Percentiles rank a stretch among this genome's conserved stretches.
Conservation (phyloP, 2,329 filamentous ascomycete species). For the Verticillium tricorpus region DNA sequence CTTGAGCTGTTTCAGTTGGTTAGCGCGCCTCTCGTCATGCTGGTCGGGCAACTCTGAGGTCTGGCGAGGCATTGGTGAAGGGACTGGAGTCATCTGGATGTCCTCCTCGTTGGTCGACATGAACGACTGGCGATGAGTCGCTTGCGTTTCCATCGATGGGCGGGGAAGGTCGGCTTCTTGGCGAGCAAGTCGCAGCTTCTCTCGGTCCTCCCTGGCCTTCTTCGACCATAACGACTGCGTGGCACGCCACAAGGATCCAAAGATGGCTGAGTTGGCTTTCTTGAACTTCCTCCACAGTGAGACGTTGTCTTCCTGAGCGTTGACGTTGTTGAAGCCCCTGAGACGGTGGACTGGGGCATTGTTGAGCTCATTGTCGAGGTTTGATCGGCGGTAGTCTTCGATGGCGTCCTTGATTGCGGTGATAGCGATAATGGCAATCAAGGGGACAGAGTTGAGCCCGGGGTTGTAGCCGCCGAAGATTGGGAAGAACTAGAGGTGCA, state of each 20-base stretch:
- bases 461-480: constrained; percentile 94
- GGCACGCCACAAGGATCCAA: constrained; percentile 47
- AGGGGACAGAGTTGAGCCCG: constrained; percentile 80
- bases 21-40: constrained; percentile 25
- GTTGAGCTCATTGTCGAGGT: constrained; percentile 90
- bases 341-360: constrained; percentile 92
- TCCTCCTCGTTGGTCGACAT: constrained; percentile 57
- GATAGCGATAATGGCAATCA: constrained; percentile 86
- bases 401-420: constrained; percentile 93
- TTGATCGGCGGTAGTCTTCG: constrained; percentile 89
- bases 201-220: constrained; percentile 43
- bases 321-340: constrained; percentile 87
- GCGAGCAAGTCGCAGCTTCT: constrained; percentile 39
- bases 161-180: constrained; percentile 36
- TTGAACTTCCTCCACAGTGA: constrained; percentile 85
- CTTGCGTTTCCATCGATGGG: constrained; percentile 59
- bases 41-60: constrained; percentile 33
- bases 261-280: constrained; percentile 70
- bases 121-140: constrained; percentile 47
- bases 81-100: constrained; percentile 94
- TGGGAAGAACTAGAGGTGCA: constrained; percentile 72
- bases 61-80: constrained; percentile 62
- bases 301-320: constrained; percentile 81
- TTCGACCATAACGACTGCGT: constrained; percentile 46
- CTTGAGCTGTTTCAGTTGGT: constrained; percentile 40